Conservation (phyloP, 257 asterid genomes). For the Nyctanthes arbortristis region DNA sequence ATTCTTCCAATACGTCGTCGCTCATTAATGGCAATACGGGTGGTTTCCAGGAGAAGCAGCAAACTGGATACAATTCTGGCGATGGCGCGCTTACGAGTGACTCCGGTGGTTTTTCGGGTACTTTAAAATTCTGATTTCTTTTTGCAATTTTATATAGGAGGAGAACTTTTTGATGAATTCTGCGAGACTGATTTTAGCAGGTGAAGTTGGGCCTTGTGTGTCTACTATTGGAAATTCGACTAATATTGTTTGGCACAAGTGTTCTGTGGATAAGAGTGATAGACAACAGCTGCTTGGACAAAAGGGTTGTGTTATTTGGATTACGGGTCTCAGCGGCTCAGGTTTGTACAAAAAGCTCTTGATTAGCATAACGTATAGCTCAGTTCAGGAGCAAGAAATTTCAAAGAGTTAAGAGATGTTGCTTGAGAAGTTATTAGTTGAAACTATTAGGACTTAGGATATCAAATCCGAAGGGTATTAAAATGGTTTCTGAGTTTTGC, state of each 20-base stretch:
- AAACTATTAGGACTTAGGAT: neutral
- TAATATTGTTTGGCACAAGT: constrained; percentile 91
- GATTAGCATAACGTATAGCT: neutral
- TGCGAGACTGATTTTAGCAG: neutral
- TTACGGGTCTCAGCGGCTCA: constrained; percentile 99
- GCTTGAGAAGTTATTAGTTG: neutral
- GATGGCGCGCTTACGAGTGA: neutral
- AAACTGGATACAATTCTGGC: neutral
- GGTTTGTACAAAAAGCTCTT: constrained; percentile 48
- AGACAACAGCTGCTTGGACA: constrained; percentile 87
- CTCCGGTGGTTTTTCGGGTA: neutral
- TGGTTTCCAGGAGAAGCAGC: neutral
- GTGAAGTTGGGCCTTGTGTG: neutral
- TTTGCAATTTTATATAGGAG: neutral
- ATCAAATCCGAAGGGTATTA: neutral
- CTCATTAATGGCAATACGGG: neutral
- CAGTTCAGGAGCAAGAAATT: neutral
- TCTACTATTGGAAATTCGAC: constrained; percentile 58
- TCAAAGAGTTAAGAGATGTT: neutral
- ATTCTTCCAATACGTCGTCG: constrained; percentile 1
- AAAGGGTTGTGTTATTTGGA: constrained; percentile 97
- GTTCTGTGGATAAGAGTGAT: constrained; percentile 75
- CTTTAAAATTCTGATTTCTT: neutral
- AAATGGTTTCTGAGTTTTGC: neutral
- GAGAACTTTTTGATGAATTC: neutral